Percentiles rank a stretch among this genome's conserved stretches.
Conservation (phyloP, 2,329 filamentous ascomycete genomes). For the Diplodia seriata region DNA sequence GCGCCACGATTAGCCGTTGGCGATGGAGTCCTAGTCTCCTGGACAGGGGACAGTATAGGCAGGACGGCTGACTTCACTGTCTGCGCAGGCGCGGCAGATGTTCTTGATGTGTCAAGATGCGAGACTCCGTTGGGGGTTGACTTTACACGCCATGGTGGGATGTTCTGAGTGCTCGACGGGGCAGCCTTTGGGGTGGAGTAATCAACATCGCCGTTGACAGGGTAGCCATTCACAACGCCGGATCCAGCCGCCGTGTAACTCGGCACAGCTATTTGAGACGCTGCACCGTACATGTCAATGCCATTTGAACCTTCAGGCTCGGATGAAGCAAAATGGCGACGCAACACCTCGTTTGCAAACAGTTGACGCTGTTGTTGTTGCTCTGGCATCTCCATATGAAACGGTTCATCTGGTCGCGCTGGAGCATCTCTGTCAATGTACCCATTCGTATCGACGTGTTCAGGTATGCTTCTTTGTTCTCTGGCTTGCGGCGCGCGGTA, state of each 20-base stretch:
- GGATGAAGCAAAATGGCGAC: constrained; percentile 19
- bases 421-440: constrained; percentile 22
- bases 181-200: constrained; percentile 15
- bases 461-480: constrained; percentile 14
- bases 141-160: constrained; percentile 43
- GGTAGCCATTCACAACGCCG: neutral
- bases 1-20: constrained; percentile 66
- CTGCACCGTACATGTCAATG: constrained; percentile 5
- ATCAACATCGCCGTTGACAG: constrained; percentile 37
- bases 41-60: constrained; percentile 73
- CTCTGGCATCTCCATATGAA: constrained; percentile 36
- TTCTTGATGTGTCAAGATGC: constrained; percentile 52
- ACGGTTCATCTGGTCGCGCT: constrained; percentile 25
- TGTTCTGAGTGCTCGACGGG: neutral
- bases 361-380: constrained; percentile 44
- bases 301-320: constrained; percentile 19
- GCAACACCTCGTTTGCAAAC: constrained; percentile 42
- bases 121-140: constrained; percentile 43
- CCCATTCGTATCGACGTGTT: constrained; percentile 18
- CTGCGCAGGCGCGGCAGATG: constrained; percentile 49
- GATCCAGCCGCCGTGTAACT: constrained; percentile 10
- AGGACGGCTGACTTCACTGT: constrained; percentile 53
- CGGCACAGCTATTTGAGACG: neutral
- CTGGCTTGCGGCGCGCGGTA: constrained; percentile 35
- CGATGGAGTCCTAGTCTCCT: constrained; percentile 74